Base-by-base conservation (phyloP, 768 basidiomycete species). In the Calocera cornea region DNA sequence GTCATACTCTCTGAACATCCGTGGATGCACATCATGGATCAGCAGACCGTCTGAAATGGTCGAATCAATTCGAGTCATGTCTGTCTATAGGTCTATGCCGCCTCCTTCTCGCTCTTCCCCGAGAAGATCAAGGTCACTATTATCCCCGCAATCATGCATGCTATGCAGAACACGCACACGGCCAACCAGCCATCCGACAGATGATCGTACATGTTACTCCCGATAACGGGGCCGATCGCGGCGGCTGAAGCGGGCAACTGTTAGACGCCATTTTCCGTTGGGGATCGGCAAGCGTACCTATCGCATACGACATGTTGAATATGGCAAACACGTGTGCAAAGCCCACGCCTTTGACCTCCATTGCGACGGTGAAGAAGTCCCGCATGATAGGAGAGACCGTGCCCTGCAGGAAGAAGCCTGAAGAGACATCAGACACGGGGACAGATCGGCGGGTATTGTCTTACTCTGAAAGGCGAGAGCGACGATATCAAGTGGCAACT, bases 261-360 rank as follows among this genome's bases (percentile, higher is more conserved):
- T 27, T 17, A 16, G 44, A 40, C 27, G 44, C 2, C 22, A 17
- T 31, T 64, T 14, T 40, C n/a, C 27, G 40, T 47, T 34, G 40
- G 41, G 36, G 65, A 47, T 66, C 40, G 24, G 33, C 3, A 7
- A 19, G 40, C 33, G 5, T 49, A 34, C 87, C 88, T 67, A 87
- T 73, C 1, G 86, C 88, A 69, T 85, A 89, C 1, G 83, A 84
- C 12, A 90, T 72, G 76, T 89, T 91, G 73, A 88, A 89, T 0
- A 84, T 85, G 2, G 84, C 88, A 71, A 88, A 90, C 1, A 87
- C 80, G 71, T 90, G 88, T 0, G 83, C 88, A 75, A 87, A 91
- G 34, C 88, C 89, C 40, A 90, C 79, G 1, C 87, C 87, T 38
- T 82, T 81, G 24, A 86, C 81, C 16, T 71, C 74, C 65, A 82